These are phyloP conservation scores for Scytalidium lignicola DNA, from an alignment of 2,329 filamentous ascomycete species.

Conservation along the genomic window DNA sequence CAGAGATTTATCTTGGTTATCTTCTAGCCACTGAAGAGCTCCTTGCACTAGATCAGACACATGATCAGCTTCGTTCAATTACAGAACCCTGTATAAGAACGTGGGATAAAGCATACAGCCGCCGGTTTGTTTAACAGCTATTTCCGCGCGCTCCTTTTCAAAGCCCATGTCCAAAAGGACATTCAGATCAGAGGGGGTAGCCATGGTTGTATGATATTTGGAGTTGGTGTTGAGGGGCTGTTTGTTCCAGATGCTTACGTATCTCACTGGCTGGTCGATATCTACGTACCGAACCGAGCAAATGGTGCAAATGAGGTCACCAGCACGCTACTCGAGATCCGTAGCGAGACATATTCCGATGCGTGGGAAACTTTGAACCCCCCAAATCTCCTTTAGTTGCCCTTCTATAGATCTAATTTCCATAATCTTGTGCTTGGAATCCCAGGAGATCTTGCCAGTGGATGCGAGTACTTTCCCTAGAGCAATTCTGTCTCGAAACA, in stretches of 20 bases:
- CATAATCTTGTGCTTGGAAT: not conserved
- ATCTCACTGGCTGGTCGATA: no score
- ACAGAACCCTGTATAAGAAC: not conserved
- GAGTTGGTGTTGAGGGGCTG: not conserved
- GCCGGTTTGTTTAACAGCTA: constrained; percentile 80
- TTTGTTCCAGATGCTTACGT: not conserved
- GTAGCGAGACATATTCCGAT: not conserved
- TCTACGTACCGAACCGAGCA: not conserved
- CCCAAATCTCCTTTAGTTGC: not conserved
- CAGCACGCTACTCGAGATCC: not conserved
- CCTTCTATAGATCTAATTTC: not conserved
- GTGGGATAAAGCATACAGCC: constrained; percentile 54
- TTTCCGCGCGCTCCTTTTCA: constrained; percentile 71
- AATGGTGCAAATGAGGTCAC: not conserved
- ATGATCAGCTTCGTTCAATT: constrained; percentile 9
- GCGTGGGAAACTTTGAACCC: not conserved
- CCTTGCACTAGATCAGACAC: constrained; percentile 60
- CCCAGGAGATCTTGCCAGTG: not conserved
- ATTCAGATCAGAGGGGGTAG: constrained; percentile 55
- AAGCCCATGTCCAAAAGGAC: constrained; percentile 71
- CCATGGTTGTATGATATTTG: constrained; percentile 36
- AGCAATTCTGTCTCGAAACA: not conserved
- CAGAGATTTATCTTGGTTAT: constrained; percentile 80
- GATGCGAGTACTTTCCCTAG: not conserved
- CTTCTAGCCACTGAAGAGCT: constrained; percentile 91